A percentile compares a stretch with the other conserved stretches of the same genome.
Conservation (phyloP, 345 rosid species). For the Toxicodendron radicans region DNA sequence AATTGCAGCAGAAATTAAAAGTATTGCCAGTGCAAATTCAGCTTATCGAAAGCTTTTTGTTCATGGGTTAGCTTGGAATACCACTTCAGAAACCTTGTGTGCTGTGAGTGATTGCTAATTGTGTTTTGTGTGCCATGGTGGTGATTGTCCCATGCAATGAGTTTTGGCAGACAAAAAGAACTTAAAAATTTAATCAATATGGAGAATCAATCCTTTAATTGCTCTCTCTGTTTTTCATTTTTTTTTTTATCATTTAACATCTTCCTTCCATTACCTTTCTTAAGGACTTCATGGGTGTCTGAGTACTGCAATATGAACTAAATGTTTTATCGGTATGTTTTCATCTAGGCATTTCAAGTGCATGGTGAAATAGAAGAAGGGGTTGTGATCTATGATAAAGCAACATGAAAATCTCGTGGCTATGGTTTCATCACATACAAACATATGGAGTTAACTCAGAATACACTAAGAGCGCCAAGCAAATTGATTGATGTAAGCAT, state of each 20-base stretch:
- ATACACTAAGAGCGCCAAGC: slow-evolving; percentile 58
- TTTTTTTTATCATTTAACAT: background rate
- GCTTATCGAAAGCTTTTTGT: too few species aligned
- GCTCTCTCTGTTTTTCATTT: background rate
- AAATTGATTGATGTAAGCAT: too few species aligned
- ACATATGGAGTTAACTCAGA: slow-evolving; percentile 63
- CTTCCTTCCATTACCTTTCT: slow-evolving; percentile 1
- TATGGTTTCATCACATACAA: too few species aligned
- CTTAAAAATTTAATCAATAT: background rate
- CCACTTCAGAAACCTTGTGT: too few species aligned
- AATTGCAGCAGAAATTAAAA: slow-evolving; percentile 74
- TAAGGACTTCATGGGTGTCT: background rate
- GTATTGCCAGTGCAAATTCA: slow-evolving; percentile 52
- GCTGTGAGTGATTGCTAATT: slow-evolving; percentile 74
- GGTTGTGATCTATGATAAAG: slow-evolving; percentile 66
- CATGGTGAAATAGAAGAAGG: slow-evolving; percentile 84
- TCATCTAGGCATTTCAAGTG: slow-evolving; percentile 50
- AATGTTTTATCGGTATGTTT: slow-evolving; percentile 8
- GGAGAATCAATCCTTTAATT: background rate
- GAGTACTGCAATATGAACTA: slow-evolving; percentile 10
- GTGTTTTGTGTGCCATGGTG: slow-evolving; percentile 39
- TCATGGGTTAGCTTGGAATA: too few species aligned
- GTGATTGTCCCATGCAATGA: slow-evolving; percentile 23
- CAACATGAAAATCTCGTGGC: slow-evolving; percentile 68
- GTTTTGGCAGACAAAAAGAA: background rate